phyloP scores from a whole-genome alignment of 1,139 yeast genomes.

The Pichia sp. region DNA sequence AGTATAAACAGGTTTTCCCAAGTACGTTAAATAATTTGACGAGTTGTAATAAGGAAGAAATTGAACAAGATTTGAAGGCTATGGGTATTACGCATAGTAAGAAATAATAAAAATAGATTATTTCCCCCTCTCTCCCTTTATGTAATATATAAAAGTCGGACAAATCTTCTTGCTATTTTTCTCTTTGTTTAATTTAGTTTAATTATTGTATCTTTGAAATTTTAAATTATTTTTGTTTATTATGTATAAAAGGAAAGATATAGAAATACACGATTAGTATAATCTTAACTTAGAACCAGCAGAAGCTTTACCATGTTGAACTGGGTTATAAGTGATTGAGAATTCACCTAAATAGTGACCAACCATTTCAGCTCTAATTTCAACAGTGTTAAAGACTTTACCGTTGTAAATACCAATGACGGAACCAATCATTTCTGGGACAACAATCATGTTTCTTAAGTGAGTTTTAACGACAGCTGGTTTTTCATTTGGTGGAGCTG shows the following conservation, averaged over 20 bases:
- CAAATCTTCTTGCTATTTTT: background rate
- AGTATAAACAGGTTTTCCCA: slow-evolving; percentile 46
- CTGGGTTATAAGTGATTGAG: slow-evolving; percentile 99
- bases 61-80: slow-evolving; percentile 49
- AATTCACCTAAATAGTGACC: slow-evolving; percentile 99
- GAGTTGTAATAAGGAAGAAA: slow-evolving; percentile 54
- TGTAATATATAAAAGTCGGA: background rate
- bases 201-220: background rate
- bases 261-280: slow-evolving; percentile 23
- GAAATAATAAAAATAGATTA: background rate
- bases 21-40: slow-evolving; percentile 50
- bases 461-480: slow-evolving; percentile 98
- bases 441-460: slow-evolving; percentile 97
- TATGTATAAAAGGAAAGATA: slow-evolving; percentile 10
- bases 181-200: no score
- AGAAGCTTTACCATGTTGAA: slow-evolving; percentile 99
- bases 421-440: slow-evolving; percentile 99
- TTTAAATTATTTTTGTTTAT: slow-evolving; percentile 5
- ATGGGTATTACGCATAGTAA: slow-evolving; percentile 8
- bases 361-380: slow-evolving; percentile 98
- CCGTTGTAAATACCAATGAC: slow-evolving; percentile 99
- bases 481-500: slow-evolving; percentile 90
- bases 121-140: no score
- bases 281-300: slow-evolving; percentile 42
- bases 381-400: slow-evolving; percentile 98